Percentiles rank a stretch among this genome's conserved stretches.
phyloP scores from a whole-genome alignment of 2,329 filamentous ascomycete species.

The Ceratocystis variospora region DNA sequence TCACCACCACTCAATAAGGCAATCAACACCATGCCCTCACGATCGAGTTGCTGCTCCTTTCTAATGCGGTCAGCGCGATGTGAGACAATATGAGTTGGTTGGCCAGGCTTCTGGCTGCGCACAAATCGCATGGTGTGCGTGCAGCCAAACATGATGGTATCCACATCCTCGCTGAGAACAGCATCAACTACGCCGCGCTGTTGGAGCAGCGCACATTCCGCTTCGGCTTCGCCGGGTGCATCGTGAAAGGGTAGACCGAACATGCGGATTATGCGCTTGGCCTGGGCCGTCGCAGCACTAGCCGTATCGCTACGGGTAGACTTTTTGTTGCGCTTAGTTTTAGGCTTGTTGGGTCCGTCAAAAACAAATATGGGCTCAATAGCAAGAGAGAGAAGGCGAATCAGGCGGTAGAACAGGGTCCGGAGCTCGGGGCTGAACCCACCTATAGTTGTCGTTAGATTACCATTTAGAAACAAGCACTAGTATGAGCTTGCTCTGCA shows the following conservation, averaged over 20 bases:
- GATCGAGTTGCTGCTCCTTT: slow-evolving; percentile 51
- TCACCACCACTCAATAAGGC: slow-evolving; percentile 93
- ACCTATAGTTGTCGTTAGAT: slow-evolving; percentile 31
- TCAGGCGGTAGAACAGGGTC: slow-evolving; percentile 82
- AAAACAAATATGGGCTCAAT: slow-evolving; percentile 84
- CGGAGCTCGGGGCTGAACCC: slow-evolving; percentile 81
- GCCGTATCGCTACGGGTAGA: slow-evolving; percentile 46
- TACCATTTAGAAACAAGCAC: too few species aligned
- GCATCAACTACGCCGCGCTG: slow-evolving; percentile 73
- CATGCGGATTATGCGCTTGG: slow-evolving; percentile 68
- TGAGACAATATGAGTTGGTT: slow-evolving; percentile 71
- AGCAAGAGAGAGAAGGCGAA: slow-evolving; percentile 61
- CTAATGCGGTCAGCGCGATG: slow-evolving; percentile 35
- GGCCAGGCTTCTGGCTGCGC: slow-evolving; percentile 10
- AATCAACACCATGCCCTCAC: slow-evolving; percentile 83
- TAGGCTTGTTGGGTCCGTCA: slow-evolving; percentile 72
- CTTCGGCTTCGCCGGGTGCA: slow-evolving; percentile 89
- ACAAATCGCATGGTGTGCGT: slow-evolving; percentile 57
- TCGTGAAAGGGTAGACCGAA: slow-evolving; percentile 77
- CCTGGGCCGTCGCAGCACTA: slow-evolving; percentile 56
- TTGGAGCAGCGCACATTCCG: slow-evolving; percentile 83
- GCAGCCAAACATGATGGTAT: slow-evolving; percentile 95
- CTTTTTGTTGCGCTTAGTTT: slow-evolving; percentile 76
- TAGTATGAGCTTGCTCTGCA: background rate
- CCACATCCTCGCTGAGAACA: slow-evolving; percentile 90